Evolutionary conservation across 371 early-diverging fungal species (phyloP), one percentile per base, ranked within the genome.

Genomic region (Mortierella sp.): DNA sequence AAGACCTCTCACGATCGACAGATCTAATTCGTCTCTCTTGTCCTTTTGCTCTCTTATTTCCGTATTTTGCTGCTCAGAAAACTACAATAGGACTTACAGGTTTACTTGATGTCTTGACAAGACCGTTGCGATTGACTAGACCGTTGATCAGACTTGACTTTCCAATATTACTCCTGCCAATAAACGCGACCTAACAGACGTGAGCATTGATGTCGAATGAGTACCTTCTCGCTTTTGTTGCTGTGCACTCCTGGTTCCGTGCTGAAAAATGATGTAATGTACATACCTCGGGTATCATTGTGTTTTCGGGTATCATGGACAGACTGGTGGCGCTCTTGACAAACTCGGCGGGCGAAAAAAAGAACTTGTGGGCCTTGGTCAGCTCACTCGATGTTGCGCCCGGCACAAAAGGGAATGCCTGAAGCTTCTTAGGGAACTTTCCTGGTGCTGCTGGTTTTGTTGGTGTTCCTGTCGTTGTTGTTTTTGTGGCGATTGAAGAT

Each of bases 91-190:
- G 11, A 66, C 85, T 79, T 89, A 91, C 92, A 16, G 95, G 95
- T 71, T 90, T 92, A 64, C 89, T 92, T 1, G 94, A 93, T 1
- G 95, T 95, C 45, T 92, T 93, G 44, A 91, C 95, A 1, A 95
- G 88, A 4, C 84, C 84, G 29, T 88, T 87, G 24, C 91, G 87
- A 66, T 91, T 89, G 26, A 91, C 86, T 13, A 95, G 74, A 1
- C 88, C 89, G 72, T 93, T 93, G 75, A 95, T 93, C 66, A 94
- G 74, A 10, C 92, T 93, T 0, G 94, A 94, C 87, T 95, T 95
- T 58, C 95, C 95, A 70, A 94, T 93, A 74, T 94, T 94, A 81
- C 94, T 94, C 72, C 95, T 90, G 0, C 95, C 95, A 19, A 93
- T 91, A 87, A 94, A 93, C 4, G 92, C 92, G 39, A 94, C 88